These are phyloP conservation scores for Leishmania lainsoni DNA, from an alignment of 208 protist genomes.

Conservation along the genomic window DNA sequence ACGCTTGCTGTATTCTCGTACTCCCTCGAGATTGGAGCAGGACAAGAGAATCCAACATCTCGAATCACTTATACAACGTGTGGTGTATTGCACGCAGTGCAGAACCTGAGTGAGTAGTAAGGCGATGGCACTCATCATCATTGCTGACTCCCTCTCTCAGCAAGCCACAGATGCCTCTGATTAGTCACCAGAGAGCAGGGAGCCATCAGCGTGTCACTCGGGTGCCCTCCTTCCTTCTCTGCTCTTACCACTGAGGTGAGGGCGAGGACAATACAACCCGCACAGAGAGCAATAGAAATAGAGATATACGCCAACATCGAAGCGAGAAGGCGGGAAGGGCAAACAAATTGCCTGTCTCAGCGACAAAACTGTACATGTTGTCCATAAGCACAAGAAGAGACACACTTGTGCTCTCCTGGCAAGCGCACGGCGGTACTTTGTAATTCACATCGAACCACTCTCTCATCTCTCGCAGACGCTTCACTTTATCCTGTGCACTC, in stretches of 20 bases:
- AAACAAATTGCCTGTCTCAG: neutral
- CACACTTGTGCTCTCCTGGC: neutral
- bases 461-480: neutral
- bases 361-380: conserved; percentile 1
- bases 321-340: neutral
- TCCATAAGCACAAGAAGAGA: neutral
- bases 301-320: neutral
- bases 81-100: neutral
- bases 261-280: neutral
- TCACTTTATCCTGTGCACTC: neutral
- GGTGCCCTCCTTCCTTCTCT: neutral
- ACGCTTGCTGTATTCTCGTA: neutral
- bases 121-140: neutral
- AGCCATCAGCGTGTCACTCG: neutral
- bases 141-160: neutral
- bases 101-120: neutral
- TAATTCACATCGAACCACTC: conserved; percentile 1
- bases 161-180: neutral
- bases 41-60: neutral
- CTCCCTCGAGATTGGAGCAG: neutral
- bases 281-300: neutral
- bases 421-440: neutral
- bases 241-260: neutral
- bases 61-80: neutral
- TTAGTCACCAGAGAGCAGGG: neutral